A percentile compares a stretch with the other conserved stretches of the same genome.
These are phyloP conservation scores for Phytophthora pluvialis DNA, from an alignment of 352 stramenopile genomes.

Conservation along the genomic window DNA sequence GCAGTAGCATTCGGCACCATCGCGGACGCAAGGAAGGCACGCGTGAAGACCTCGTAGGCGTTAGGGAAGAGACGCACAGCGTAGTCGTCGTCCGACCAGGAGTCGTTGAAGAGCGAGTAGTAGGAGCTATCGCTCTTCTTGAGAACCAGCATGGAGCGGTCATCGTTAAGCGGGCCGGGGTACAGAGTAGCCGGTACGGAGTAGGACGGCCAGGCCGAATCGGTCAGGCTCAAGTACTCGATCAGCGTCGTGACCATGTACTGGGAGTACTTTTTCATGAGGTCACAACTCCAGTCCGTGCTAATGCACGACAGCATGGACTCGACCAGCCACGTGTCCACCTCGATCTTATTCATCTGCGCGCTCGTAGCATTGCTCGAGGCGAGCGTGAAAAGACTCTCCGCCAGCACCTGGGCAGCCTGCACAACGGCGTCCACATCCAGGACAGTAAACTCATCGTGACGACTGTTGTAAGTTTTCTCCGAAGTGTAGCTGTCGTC, in stretches of 20 bases:
- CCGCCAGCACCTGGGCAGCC: slow-evolving; percentile 77
- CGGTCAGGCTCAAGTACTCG: slow-evolving; percentile 60
- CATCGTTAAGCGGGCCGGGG: slow-evolving; percentile 46
- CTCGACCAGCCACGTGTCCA: slow-evolving; percentile 64
- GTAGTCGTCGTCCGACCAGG: slow-evolving; percentile 63
- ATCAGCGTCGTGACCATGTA: slow-evolving; percentile 68
- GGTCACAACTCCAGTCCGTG: slow-evolving; percentile 69
- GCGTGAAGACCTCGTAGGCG: slow-evolving; percentile 82
- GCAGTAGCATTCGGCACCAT: slow-evolving; percentile 54
- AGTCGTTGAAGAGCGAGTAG: slow-evolving; percentile 56
- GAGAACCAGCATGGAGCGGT: slow-evolving; percentile 63
- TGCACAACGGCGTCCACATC: slow-evolving; percentile 58
- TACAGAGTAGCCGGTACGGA: slow-evolving; percentile 65
- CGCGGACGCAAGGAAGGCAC: slow-evolving; percentile 67
- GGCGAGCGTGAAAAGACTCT: slow-evolving; percentile 73
- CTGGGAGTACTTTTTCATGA: slow-evolving; percentile 76
- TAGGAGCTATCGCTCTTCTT: slow-evolving; percentile 44
- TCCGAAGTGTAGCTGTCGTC: slow-evolving; percentile 55
- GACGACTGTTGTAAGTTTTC: slow-evolving; percentile 68
- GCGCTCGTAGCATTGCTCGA: slow-evolving; percentile 50
- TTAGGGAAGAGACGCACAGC: slow-evolving; percentile 78
- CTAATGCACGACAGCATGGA: slow-evolving; percentile 66
- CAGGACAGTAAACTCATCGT: slow-evolving; percentile 60
- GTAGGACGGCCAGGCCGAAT: slow-evolving; percentile 60
- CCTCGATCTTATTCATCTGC: slow-evolving; percentile 48